These are phyloP conservation scores for Phytophthora kernoviae DNA, from an alignment of 352 stramenopile species.

Conservation along the genomic window DNA sequence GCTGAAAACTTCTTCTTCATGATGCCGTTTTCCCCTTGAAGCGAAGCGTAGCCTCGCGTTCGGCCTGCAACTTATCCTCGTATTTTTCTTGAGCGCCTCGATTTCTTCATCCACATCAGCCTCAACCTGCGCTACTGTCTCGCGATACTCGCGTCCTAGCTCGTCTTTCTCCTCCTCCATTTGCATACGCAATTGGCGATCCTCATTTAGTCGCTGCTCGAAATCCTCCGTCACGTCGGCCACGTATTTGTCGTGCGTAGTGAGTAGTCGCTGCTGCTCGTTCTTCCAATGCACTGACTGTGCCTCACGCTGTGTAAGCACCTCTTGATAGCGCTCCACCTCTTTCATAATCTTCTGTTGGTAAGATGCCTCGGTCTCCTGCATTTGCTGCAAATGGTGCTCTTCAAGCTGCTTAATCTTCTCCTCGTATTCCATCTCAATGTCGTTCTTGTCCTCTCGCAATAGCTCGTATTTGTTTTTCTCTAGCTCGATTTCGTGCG, in stretches of 20 bases:
- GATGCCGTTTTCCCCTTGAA: constrained; percentile 94
- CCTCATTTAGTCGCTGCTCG: constrained; percentile 87
- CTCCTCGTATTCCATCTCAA: constrained; percentile 93
- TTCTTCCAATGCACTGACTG: constrained; percentile 77
- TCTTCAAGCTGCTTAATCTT: constrained; percentile 93
- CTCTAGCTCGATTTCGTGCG: constrained; percentile 92
- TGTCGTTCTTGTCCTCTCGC: constrained; percentile 91
- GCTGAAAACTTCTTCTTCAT: constrained; percentile 94
- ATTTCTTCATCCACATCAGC: constrained; percentile 90
- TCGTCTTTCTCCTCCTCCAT: constrained; percentile 90
- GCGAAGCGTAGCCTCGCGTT: constrained; percentile 86
- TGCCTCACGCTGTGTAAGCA: constrained; percentile 84
- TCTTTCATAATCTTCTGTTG: constrained; percentile 94
- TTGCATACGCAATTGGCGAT: constrained; percentile 76
- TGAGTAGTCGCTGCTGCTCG: constrained; percentile 65
- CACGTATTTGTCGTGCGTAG: constrained; percentile 84
- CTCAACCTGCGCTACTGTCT: constrained; percentile 80
- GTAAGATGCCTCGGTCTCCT: constrained; percentile 90
- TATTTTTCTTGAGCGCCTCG: constrained; percentile 87
- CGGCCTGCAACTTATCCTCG: constrained; percentile 83
- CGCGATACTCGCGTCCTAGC: constrained; percentile 74
- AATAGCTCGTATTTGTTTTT: constrained; percentile 92
- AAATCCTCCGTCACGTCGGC: constrained; percentile 92
- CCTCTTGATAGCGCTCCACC: constrained; percentile 91
- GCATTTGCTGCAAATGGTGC: constrained; percentile 89